These are phyloP conservation scores for Exsudoporus floridanus DNA, from an alignment of 1,284 basidiomycete species.

Conservation along the genomic window DNA sequence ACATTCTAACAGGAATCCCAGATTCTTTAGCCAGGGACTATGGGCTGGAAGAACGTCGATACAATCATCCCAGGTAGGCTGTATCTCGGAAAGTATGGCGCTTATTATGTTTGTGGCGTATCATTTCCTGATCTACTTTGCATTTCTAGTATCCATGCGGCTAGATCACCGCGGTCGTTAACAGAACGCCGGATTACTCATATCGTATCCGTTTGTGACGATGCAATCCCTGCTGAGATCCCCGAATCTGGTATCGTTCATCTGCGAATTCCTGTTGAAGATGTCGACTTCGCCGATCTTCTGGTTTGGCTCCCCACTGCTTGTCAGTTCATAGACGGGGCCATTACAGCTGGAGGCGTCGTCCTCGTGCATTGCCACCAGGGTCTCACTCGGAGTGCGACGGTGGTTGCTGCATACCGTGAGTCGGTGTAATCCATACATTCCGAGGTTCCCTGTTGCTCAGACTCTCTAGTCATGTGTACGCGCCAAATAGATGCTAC, in stretches of 20 bases:
- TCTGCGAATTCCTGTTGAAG: slow-evolving; percentile 71
- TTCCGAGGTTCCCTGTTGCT: slow-evolving; percentile 1
- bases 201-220: slow-evolving; percentile 71
- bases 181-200: slow-evolving; percentile 74
- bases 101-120: slow-evolving; percentile 21
- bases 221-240: slow-evolving; percentile 70
- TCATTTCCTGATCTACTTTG: slow-evolving; percentile 26
- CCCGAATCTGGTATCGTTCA: slow-evolving; percentile 71
- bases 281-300: slow-evolving; percentile 82
- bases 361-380: slow-evolving; percentile 85
- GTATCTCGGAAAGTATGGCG: slow-evolving; percentile 72
- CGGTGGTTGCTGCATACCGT: slow-evolving; percentile 83
- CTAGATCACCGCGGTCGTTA: slow-evolving; percentile 69
- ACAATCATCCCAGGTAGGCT: slow-evolving; percentile 65
- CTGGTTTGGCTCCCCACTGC: slow-evolving; percentile 75
- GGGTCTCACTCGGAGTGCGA: slow-evolving; percentile 78
- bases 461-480: slow-evolving; percentile 64
- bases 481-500: slow-evolving; percentile 55
- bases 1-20: slow-evolving; percentile 33
- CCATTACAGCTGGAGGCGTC: slow-evolving; percentile 63
- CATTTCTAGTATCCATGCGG: slow-evolving; percentile 59
- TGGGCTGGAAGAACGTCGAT: slow-evolving; percentile 73
- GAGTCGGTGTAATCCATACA: slow-evolving; percentile 28
- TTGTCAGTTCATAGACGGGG: slow-evolving; percentile 78
- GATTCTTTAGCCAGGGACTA: slow-evolving; percentile 37